A percentile compares a stretch with the other conserved stretches of the same genome.
Conservation (phyloP, 2,329 filamentous ascomycete species). For the Pseudogymnoascus sp. region DNA sequence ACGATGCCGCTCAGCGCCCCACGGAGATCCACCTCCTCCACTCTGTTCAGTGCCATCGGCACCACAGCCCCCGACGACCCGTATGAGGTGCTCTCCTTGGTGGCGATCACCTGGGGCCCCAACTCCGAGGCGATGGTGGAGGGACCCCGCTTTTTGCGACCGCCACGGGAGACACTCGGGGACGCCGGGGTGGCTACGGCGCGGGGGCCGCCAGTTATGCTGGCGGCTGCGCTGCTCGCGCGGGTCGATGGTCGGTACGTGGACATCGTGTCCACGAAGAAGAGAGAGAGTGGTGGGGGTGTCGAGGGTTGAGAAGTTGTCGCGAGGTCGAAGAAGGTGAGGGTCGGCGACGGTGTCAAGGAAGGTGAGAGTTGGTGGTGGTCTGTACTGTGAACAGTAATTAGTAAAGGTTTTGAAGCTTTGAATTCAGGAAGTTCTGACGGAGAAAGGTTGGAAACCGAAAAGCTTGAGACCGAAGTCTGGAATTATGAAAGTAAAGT, state of each 20-base stretch:
- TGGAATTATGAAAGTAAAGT: conserved; percentile 1
- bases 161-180: not conserved
- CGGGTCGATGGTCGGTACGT: not conserved
- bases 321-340: not conserved
- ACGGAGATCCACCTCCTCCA: conserved; percentile 3
- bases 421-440: not conserved
- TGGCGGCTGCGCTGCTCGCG: conserved; percentile 5
- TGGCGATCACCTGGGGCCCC: not conserved
- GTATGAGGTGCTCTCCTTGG: conserved; percentile 10
- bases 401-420: not conserved
- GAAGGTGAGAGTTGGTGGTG: not conserved
- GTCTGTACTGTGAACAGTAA: not conserved
- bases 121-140: conserved; percentile 4
- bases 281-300: not conserved
- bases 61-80: conserved; percentile 7
- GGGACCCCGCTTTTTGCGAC: conserved; percentile 3
- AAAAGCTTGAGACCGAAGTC: conserved; percentile 2
- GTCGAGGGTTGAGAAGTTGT: not conserved
- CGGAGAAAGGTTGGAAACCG: not conserved
- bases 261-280: not conserved
- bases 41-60: not conserved
- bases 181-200: not conserved
- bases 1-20: conserved; percentile 1
- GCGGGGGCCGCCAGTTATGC: not conserved
- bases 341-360: not conserved